These are phyloP conservation scores for Marchantia polymorpha DNA, from an alignment of 225 moss, liverwort and hornwort species.

Conservation along the genomic window DNA sequence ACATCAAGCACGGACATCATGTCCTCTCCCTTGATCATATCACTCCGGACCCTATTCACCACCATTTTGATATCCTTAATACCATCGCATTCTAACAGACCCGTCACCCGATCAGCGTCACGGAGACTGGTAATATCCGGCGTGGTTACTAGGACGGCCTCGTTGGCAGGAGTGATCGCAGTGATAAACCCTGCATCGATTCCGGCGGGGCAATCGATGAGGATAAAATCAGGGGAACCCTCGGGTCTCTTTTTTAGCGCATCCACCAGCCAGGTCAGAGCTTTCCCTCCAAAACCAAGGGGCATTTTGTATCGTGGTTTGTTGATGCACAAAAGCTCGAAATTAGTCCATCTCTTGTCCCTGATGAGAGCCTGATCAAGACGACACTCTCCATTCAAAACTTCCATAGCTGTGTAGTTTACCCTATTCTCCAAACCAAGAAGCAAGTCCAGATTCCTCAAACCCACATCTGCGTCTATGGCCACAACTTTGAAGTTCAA, in stretches of 20 bases:
- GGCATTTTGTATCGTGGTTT: conserved; percentile 99
- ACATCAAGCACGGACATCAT: conserved; percentile 99
- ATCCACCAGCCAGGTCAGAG: conserved; percentile 96
- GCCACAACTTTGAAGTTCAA: conserved; percentile 94
- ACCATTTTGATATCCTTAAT: conserved; percentile 99
- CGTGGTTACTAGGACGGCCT: conserved; percentile 91
- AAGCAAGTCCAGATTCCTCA: conserved; percentile 87
- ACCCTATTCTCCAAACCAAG: conserved; percentile 97
- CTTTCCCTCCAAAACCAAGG: conserved; percentile 94
- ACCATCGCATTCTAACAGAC: conserved; percentile 96
- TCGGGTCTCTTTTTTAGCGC: conserved; percentile 88
- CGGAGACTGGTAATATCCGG: conserved; percentile 94
- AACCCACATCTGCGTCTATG: conserved; percentile 90
- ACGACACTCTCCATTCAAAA: conserved; percentile 92
- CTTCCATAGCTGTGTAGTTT: conserved; percentile 99
- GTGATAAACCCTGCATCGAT: conserved; percentile 98
- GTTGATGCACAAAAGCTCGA: conserved; percentile 94
- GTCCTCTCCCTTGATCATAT: conserved; percentile 99
- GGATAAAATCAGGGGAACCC: conserved; percentile 80
- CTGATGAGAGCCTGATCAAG: conserved; percentile 93
- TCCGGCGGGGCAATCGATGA: conserved; percentile 96
- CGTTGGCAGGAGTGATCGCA: conserved; percentile 93
- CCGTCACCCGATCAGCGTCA: conserved; percentile 94
- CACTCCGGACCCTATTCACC: conserved; percentile 93
- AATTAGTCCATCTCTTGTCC: conserved; percentile 99